Base-by-base conservation (phyloP, 352 stramenopile species). In the Chrysophaeum taylorii region DNA sequence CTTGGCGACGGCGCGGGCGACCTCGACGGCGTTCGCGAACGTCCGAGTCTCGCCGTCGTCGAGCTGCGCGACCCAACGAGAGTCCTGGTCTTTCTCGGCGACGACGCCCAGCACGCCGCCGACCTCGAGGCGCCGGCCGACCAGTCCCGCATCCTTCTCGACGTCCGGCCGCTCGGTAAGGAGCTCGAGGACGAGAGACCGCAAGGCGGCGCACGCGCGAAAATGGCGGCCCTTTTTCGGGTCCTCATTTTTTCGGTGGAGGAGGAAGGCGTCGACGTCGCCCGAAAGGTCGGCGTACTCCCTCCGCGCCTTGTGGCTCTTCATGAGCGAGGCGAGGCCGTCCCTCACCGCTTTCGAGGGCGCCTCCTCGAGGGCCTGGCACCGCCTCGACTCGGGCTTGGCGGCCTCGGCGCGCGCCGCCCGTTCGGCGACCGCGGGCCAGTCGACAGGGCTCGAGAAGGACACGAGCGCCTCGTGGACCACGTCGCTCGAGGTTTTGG, bases 271-370 rank as follows among this genome's bases (percentile, higher is more conserved):
- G 36, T 42, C 57, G 45, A 25, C 45, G 45, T 57, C 45, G 14
- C 2, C 57, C 5, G 14, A 16, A 5, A 66, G 57, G 57, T 66
- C 57, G 33, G 33, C 31, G 33, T 14, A 9, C 2, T 15, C 16
- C 31, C 57, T 15, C 33, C 31, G 57, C 9, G 33, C 31, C 57
- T 31, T 42, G 36, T 36, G 33, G 16, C 16, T 35, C 31, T 23
- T 2, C 12, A 66, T 1, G 2, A 66, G 57, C 21, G 35, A 31
- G 33, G 57, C 57, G 2, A 66, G 57, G 36, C 57, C 57, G 57
- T 45, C 57, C 33, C 57, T 31, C 57, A 36, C 45, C 57, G 57
- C 57, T 4, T 43, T 42, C 33, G 41, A 66, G 21, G 57, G 57
- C 18, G 57, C 57, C 2, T 5, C 31, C 18, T 5, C 23, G 35